Evolutionary conservation across 2,329 filamentous ascomycete species (phyloP).

Genomic region (Cercospora zeina): DNA sequence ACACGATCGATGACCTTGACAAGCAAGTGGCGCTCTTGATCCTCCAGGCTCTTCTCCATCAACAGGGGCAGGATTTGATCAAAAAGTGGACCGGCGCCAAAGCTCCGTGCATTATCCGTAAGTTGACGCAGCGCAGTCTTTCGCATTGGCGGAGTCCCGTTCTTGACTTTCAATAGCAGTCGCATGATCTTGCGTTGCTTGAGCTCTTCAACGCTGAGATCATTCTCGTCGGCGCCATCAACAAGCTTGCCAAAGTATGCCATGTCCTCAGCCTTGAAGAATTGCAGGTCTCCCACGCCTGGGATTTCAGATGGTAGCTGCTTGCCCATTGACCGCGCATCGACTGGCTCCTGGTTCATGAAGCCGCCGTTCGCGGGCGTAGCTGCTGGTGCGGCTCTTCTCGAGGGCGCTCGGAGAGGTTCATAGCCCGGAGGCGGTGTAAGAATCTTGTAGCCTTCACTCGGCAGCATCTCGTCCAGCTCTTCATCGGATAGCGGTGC

Average conservation of each 20-base stretch:
- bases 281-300: slow-evolving; percentile 91
- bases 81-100: slow-evolving; percentile 90
- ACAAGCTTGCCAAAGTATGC: slow-evolving; percentile 97
- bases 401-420: slow-evolving; percentile 72
- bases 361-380: slow-evolving; percentile 75
- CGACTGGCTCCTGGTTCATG: slow-evolving; percentile 96
- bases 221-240: slow-evolving; percentile 88
- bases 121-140: slow-evolving; percentile 97
- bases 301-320: slow-evolving; percentile 94
- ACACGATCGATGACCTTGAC: slow-evolving; percentile 99
- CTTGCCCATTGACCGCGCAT: slow-evolving; percentile 77
- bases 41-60: slow-evolving; percentile 97
- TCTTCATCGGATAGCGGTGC: slow-evolving; percentile 88
- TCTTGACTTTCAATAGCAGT: slow-evolving; percentile 95
- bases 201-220: slow-evolving; percentile 87
- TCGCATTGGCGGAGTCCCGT: slow-evolving; percentile 96
- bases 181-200: slow-evolving; percentile 99
- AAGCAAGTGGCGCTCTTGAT: slow-evolving; percentile 94
- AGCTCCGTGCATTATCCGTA: slow-evolving; percentile 94
- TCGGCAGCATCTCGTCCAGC: slow-evolving; percentile 84
- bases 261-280: slow-evolving; percentile 99
- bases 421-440: slow-evolving; percentile 90
- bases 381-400: slow-evolving; percentile 73
- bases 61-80: slow-evolving; percentile 95
- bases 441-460: slow-evolving; percentile 88